A percentile compares a stretch with the other conserved stretches of the same genome.
Conservation (phyloP, 179 eudicot species). For the Silene vulgaris region DNA sequence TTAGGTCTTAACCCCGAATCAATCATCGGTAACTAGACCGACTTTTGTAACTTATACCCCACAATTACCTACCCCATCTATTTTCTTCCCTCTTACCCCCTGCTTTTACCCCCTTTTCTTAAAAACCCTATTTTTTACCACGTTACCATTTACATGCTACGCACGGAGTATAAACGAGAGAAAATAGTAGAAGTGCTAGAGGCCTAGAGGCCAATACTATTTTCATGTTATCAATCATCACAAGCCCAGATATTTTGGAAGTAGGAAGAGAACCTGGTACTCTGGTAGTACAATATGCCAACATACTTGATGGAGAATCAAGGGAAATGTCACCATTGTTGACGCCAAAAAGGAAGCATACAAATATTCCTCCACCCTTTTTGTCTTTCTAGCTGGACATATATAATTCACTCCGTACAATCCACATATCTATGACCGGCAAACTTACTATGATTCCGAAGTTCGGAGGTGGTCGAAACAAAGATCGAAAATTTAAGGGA, state of each 20-base stretch:
- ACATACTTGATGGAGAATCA: constrained; percentile 10
- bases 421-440: background rate
- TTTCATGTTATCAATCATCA: background rate
- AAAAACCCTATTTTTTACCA: too few species aligned
- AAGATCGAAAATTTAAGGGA: too few species aligned
- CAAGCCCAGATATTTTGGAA: background rate
- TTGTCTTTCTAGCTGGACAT: background rate
- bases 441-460: too few species aligned
- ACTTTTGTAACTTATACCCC: too few species aligned
- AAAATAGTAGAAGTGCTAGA: background rate
- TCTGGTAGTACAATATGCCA: background rate
- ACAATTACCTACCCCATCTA: too few species aligned
- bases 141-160: too few species aligned
- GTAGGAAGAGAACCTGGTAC: background rate
- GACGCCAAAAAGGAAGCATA: constrained; percentile 22
- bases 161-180: too few species aligned
- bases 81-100: too few species aligned
- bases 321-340: constrained; percentile 20
- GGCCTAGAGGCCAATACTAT: background rate
- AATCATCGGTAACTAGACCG: too few species aligned
- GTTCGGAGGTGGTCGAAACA: too few species aligned
- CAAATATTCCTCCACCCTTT: background rate
- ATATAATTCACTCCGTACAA: background rate
- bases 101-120: too few species aligned
- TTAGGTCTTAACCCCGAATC: too few species aligned